Base-by-base conservation (phyloP, 495 filamentous ascomycete species). In the Penicillium chermesinum region DNA sequence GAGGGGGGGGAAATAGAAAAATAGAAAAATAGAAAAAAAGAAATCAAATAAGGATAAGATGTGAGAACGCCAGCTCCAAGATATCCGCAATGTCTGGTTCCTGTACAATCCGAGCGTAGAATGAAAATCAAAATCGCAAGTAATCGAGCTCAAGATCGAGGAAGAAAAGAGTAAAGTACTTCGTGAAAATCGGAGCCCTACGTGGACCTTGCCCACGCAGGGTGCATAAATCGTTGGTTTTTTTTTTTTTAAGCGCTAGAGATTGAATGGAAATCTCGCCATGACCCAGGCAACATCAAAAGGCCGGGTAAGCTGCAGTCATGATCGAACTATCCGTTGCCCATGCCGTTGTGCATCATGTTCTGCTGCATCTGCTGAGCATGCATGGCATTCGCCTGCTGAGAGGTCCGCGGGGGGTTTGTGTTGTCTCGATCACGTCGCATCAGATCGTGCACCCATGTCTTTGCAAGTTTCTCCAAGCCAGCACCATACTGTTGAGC, bases 301-400 rank as follows among this genome's bases (percentile, higher is more conserved):
- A n/a, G n/a, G n/a, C n/a, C n/a, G n/a, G n/a, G n/a, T n/a, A n/a
- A 30, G 25, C 25, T 30, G 25, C 25, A 30, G 22, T 34, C 12
- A 12, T 9, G 14, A 19, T 35, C 18, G 36, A 16, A 20, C 19
- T 22, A 33, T 60, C 55, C 70, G 33, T 65, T 68, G 9, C 67
- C 65, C 67, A 72, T 71, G 17, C 69, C 70, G 50, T 70, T 70
- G 32, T 72, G 68, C 73, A 70, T 73, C 64, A 73, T 72, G 42
- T 67, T 70, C 44, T 74, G 70, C 21, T 69, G 72, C 48, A 77
- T 71, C 46, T 72, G 66, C 50, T 73, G 70, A 41, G 64, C 69
- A 40, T 75, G 61, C 36, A 64, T 61, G 0, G 62, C 37, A 52
- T 44, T 22, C 9, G 33, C 33, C 14, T 38, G 33, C 40, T 64